Base-by-base conservation (phyloP, 2,329 filamentous ascomycete genomes). In the Calonectria naviculata region DNA sequence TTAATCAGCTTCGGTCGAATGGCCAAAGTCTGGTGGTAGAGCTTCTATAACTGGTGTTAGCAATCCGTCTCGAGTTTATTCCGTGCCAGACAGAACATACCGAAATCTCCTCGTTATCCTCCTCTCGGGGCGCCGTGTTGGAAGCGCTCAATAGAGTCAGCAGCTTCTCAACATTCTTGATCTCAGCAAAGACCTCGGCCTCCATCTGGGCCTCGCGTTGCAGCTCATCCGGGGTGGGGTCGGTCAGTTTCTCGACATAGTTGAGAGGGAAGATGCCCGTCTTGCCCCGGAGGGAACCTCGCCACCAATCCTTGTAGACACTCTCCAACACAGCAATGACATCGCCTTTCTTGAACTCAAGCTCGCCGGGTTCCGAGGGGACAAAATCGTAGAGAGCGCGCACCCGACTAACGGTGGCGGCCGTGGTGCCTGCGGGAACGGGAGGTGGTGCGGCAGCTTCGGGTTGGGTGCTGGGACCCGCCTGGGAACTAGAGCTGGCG, bases 291-390 rank as follows among this genome's bases (percentile, higher is more conserved):
- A 99, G 86, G 47, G 95, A 97, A 1, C 97, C 97, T 78, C 97
- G 96, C 97, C 97, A 99, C 97, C 97, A 99, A 83, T 99, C 97
- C 84, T 98, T 99, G 86, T 97, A 99, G 2, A 98, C 97, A 1
- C 95, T 98, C 84, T 98, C 97, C 46, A 99, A 88, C 19, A 99
- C 97, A 1, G 97, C 96, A 82, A 99, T 99, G 46, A 98, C 93
- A 81, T 99, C 97, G 31, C 97, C 96, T 85, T 97, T 98, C 77
- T 95, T 93, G 83, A 99, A 99, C 77, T 97, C 95, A 72, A 99
- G 87, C 85, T 99, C 97, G 58, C 96, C 97, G 0, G 95, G 91
- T 82, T 99, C 97, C 0, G 95, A 97, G 2, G 97, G 96, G 62
- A 93, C 92, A 83, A 99, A 99, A 83, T 99, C 97, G 81, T 94